These are phyloP conservation scores for Hygrophorus russula DNA, from an alignment of 768 basidiomycete species.

Conservation along the genomic window DNA sequence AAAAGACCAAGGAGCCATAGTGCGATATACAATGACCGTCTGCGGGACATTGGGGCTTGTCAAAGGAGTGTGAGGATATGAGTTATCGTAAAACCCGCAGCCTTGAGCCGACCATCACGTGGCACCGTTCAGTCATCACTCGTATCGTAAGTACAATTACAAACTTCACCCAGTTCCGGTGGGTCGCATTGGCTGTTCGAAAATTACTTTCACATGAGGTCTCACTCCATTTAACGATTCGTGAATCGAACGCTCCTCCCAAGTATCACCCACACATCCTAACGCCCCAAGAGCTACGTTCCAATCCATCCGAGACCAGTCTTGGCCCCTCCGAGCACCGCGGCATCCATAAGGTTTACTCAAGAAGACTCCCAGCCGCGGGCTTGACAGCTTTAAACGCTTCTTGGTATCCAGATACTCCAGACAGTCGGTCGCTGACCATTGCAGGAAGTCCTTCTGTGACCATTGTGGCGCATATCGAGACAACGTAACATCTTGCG, in stretches of 20 bases:
- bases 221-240: slow-evolving; percentile 39
- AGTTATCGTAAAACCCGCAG: too few species aligned
- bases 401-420: slow-evolving; percentile 40
- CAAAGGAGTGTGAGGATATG: too few species aligned
- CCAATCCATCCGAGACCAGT: slow-evolving; percentile 69
- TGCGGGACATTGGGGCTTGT: slow-evolving; percentile 28
- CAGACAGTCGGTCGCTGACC: slow-evolving; percentile 46
- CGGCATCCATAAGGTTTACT: slow-evolving; percentile 30
- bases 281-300: slow-evolving; percentile 36
- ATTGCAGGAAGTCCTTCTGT: slow-evolving; percentile 30
- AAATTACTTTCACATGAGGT: slow-evolving; percentile 36
- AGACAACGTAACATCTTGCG: slow-evolving; percentile 30
- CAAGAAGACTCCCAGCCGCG: slow-evolving; percentile 42
- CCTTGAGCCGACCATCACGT: too few species aligned
- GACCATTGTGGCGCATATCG: slow-evolving; percentile 46
- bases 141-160: too few species aligned
- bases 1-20: slow-evolving; percentile 54
- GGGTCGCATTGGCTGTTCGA: slow-evolving; percentile 31
- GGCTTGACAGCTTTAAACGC: slow-evolving; percentile 21
- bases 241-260: slow-evolving; percentile 40
- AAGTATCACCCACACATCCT: slow-evolving; percentile 34
- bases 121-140: too few species aligned
- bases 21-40: slow-evolving; percentile 31
- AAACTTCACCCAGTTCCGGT: slow-evolving; percentile 15
- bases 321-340: slow-evolving; percentile 58